Evolutionary conservation across 2,329 filamentous ascomycete genomes (phyloP).

Genomic region (Coleophoma cylindrospora): DNA sequence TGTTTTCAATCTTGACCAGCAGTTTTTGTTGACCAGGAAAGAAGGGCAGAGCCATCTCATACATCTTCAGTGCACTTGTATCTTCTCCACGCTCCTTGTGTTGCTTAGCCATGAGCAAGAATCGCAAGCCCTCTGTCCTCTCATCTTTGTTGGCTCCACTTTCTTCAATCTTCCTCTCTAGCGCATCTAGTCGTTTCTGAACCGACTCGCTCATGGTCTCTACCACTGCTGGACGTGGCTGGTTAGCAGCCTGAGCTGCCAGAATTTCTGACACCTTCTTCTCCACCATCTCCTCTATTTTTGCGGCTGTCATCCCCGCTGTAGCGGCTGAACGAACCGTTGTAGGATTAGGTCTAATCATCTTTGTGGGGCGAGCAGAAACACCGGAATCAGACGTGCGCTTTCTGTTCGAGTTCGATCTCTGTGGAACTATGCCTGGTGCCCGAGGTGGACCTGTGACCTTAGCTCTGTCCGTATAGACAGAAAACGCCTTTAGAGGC

Average conservation of each 20-base stretch:
- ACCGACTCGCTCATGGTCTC: conserved; percentile 68
- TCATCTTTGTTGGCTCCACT: conserved; percentile 60
- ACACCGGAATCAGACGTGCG: conserved; percentile 22
- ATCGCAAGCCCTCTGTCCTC: conserved; percentile 77
- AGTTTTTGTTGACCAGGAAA: conserved; percentile 84
- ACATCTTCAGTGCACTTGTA: conserved; percentile 74
- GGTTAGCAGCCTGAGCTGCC: conserved; percentile 63
- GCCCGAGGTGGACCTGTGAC: conserved; percentile 28
- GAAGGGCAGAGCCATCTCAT: conserved; percentile 75
- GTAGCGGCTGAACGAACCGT: conserved; percentile 31
- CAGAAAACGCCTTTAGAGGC: conserved; percentile 77
- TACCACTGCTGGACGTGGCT: conserved; percentile 36
- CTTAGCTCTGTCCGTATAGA: conserved; percentile 73
- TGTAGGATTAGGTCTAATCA: conserved; percentile 30
- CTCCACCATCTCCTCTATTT: conserved; percentile 88
- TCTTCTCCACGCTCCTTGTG: conserved; percentile 82
- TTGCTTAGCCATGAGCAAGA: conserved; percentile 85
- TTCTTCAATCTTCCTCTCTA: conserved; percentile 85
- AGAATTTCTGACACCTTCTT: conserved; percentile 87
- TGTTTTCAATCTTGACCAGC: conserved; percentile 60
- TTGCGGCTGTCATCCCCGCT: conserved; percentile 56
- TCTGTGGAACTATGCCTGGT: conserved; percentile 13
- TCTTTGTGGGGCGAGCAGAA: conserved; percentile 41
- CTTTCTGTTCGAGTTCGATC: conserved; percentile 29
- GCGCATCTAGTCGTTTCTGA: conserved; percentile 72